Percentiles rank a stretch among this genome's conserved stretches.
Conservation (phyloP, 2,329 filamentous ascomycete genomes). For the Xylaria hypoxylon region DNA sequence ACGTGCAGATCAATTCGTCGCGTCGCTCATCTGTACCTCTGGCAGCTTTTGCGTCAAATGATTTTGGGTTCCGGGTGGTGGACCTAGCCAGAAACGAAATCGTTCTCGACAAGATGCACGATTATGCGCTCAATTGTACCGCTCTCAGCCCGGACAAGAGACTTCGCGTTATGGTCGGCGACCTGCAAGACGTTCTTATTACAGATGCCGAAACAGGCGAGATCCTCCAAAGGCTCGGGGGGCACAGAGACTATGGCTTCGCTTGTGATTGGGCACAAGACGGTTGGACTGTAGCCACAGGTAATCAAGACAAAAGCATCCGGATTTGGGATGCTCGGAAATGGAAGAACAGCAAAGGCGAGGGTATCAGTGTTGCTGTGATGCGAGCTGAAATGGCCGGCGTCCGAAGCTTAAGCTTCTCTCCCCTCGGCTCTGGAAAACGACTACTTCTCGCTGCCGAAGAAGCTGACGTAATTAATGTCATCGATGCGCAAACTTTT, state of each 20-base stretch:
- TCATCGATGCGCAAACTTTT: slow-evolving; percentile 76
- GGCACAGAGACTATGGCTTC: slow-evolving; percentile 78
- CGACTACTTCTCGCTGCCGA: slow-evolving; percentile 78
- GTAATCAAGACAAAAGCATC: slow-evolving; percentile 78
- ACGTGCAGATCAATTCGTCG: slow-evolving; percentile 68
- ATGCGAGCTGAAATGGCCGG: slow-evolving; percentile 75
- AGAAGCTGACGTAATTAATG: slow-evolving; percentile 77
- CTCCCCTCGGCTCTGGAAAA: slow-evolving; percentile 74
- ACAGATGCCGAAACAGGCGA: slow-evolving; percentile 75
- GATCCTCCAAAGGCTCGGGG: slow-evolving; percentile 66
- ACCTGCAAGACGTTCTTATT: slow-evolving; percentile 73
- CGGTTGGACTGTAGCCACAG: slow-evolving; percentile 80
- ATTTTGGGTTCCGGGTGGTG: slow-evolving; percentile 67
- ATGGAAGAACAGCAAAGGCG: slow-evolving; percentile 68
- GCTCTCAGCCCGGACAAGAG: slow-evolving; percentile 78
- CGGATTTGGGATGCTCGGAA: slow-evolving; percentile 81
- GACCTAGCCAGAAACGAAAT: slow-evolving; percentile 71
- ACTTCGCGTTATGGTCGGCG: slow-evolving; percentile 78
- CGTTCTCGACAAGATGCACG: slow-evolving; percentile 64
- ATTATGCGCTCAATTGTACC: slow-evolving; percentile 77
- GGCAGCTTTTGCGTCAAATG: slow-evolving; percentile 73
- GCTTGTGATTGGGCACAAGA: slow-evolving; percentile 84
- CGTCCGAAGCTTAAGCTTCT: slow-evolving; percentile 77
- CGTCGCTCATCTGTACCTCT: slow-evolving; percentile 64
- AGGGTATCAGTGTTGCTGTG: slow-evolving; percentile 61